Base-by-base conservation (phyloP, 208 protist species). In the Crithidia sp. region DNA sequence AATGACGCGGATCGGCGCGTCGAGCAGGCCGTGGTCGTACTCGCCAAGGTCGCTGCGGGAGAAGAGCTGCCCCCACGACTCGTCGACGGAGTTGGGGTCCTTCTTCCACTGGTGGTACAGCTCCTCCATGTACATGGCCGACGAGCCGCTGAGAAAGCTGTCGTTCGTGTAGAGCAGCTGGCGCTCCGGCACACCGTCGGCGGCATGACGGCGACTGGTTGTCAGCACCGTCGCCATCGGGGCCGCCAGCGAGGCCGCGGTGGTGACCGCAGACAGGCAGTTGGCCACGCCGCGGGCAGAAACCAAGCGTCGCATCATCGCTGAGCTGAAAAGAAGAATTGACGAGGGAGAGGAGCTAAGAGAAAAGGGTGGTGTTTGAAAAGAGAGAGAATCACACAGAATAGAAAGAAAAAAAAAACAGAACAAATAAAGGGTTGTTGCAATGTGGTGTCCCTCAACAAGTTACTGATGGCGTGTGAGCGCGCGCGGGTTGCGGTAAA, bases 101-200 rank as follows among this genome's bases (percentile, higher is more conserved):
- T 69, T 79, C 67, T 92, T 90, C 87, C 88, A 96, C 60, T 81
- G 73, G 59, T 95, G 82, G 71, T 94, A 95, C n/a, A 96, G 61
- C 40, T 77, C 75, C 3, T 97, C 90, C n/a, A 97, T 49, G 77
- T 97, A 97, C 76, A 87, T 87, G 17, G 91, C 87, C 9, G 87
- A 88, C 45, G 66, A 85, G 14, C 90, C 93, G 70, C 71, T 91
- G 19, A 97, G 79, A 69, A 96, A 97, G 75, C 79, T 93, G 64
- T 97, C 93, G 79, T 93, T 90, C 56, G 85, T 83, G 66, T 86
- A 88, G 19, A 97, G 81, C n/a, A 90, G 81, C 28, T 88, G 79
- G 13, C 89, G 85, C 56, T 67, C 75, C 3, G 86, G 78, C 44
- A 79, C 80, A 36, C 44, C 53, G 39, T 65, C 77, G 66, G 75